These are phyloP conservation scores for Solanum boliviense DNA, from an alignment of 257 asterid genomes.

Conservation along the genomic window DNA sequence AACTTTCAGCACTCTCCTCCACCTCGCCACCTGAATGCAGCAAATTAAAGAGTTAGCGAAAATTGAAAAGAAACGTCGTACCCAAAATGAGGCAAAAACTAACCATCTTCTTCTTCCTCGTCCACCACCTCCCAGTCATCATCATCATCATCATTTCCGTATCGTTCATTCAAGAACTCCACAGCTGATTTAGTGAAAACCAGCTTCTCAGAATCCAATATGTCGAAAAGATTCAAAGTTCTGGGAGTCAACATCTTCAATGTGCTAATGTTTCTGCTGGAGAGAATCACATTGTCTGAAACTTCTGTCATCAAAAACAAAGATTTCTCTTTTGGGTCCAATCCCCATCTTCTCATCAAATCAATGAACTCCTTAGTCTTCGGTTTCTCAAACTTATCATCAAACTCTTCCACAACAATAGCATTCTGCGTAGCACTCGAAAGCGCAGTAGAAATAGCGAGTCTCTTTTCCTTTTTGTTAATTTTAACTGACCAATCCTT, in stretches of 20 bases:
- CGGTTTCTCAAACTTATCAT: conserved; percentile 70
- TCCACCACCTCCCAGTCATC: conserved; percentile 28
- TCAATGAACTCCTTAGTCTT: conserved; percentile 76
- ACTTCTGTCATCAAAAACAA: conserved; percentile 65
- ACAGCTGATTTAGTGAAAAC: conserved; percentile 69
- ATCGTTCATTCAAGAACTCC: conserved; percentile 71
- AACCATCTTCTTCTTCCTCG: conserved; percentile 39
- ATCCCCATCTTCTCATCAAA: conserved; percentile 64
- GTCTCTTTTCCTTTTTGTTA: conserved; percentile 73
- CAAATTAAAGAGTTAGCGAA: background rate
- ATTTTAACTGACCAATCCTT: conserved; percentile 88
- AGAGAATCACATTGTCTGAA: conserved; percentile 58
- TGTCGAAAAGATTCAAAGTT: conserved; percentile 78
- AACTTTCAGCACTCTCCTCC: background rate
- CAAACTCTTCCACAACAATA: conserved; percentile 81
- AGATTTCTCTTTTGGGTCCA: conserved; percentile 83
- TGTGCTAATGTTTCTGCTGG: conserved; percentile 70
- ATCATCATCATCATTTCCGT: conserved; percentile 49
- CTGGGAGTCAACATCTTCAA: conserved; percentile 87
- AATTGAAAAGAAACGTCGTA: background rate
- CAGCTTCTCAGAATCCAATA: conserved; percentile 73
- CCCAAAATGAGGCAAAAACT: background rate
- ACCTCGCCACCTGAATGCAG: background rate
- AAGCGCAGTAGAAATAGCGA: conserved; percentile 85
- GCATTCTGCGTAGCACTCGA: conserved; percentile 57